Conservation (phyloP, 208 protist species). For the Crithidia thermophila region DNA sequence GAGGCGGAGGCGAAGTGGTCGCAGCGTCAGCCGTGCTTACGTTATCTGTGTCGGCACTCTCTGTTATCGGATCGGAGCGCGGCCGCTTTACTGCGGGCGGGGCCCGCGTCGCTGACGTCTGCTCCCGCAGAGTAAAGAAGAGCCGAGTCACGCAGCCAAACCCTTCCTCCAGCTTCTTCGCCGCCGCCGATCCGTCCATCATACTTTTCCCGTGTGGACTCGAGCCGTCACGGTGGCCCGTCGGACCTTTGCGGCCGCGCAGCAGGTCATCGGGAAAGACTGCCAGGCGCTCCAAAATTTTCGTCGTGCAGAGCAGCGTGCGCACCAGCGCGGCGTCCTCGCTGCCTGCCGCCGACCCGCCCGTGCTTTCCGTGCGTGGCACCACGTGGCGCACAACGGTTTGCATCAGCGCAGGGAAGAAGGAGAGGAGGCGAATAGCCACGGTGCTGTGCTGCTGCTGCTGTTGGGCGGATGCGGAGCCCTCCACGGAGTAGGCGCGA, state of each 20-base stretch:
- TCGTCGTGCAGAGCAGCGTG: conserved; percentile 20
- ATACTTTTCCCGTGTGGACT: no score
- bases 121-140: conserved; percentile 41
- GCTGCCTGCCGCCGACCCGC: not conserved
- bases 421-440: conserved; percentile 18
- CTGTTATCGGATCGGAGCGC: not conserved
- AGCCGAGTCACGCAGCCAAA: conserved; percentile 36
- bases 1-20: not conserved
- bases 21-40: not conserved
- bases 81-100: conserved; percentile 7
- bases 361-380: not conserved
- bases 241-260: conserved; percentile 5
- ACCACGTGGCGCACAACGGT: conserved; percentile 20
- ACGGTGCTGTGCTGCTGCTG: conserved; percentile 25
- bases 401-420: conserved; percentile 23
- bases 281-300: conserved; percentile 26
- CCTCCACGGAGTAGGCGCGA: no score
- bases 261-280: conserved; percentile 29
- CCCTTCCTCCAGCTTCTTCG: conserved; percentile 29
- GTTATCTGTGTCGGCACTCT: not conserved
- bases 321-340: conserved; percentile 24
- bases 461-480: not conserved
- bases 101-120: not conserved
- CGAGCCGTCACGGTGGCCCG: no score
- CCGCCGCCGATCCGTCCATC: not conserved